Evolutionary conservation across 2,329 filamentous ascomycete species (phyloP).

Genomic region (Emmonsiellopsis sp.): DNA sequence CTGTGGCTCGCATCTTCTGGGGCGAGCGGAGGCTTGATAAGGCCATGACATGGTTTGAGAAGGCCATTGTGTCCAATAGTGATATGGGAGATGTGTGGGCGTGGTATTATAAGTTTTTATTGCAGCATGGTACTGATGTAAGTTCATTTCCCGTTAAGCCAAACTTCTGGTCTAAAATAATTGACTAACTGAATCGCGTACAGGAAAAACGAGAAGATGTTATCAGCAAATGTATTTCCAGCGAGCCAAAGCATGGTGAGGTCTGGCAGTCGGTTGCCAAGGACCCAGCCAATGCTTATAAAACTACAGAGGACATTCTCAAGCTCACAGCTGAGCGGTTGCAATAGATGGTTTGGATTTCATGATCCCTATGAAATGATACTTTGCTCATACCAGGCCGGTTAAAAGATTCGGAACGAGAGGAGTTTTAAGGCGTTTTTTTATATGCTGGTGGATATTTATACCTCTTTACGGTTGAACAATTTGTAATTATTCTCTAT

Average conservation of each 20-base stretch:
- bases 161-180: slow-evolving; percentile 8
- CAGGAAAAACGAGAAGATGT: slow-evolving; percentile 81
- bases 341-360: background rate
- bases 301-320: slow-evolving; percentile 69
- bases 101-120: slow-evolving; percentile 92
- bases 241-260: slow-evolving; percentile 88
- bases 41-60: slow-evolving; percentile 94
- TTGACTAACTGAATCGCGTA: background rate
- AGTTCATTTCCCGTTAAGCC: slow-evolving; percentile 15
- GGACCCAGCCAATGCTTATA: slow-evolving; percentile 69
- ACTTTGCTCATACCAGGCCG: too few species aligned
- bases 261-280: slow-evolving; percentile 82
- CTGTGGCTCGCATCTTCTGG: slow-evolving; percentile 94
- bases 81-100: slow-evolving; percentile 92
- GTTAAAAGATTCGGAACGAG: background rate
- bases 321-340: slow-evolving; percentile 58
- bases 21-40: slow-evolving; percentile 85
- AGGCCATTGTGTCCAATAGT: slow-evolving; percentile 77
- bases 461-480: too few species aligned
- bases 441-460: too few species aligned
- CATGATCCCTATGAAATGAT: background rate
- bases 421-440: background rate
- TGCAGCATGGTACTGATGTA: slow-evolving; percentile 79
- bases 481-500: too few species aligned
- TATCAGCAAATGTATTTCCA: slow-evolving; percentile 66